Conservation (phyloP, 768 basidiomycete genomes). For the Leucocoprinus sp. region DNA sequence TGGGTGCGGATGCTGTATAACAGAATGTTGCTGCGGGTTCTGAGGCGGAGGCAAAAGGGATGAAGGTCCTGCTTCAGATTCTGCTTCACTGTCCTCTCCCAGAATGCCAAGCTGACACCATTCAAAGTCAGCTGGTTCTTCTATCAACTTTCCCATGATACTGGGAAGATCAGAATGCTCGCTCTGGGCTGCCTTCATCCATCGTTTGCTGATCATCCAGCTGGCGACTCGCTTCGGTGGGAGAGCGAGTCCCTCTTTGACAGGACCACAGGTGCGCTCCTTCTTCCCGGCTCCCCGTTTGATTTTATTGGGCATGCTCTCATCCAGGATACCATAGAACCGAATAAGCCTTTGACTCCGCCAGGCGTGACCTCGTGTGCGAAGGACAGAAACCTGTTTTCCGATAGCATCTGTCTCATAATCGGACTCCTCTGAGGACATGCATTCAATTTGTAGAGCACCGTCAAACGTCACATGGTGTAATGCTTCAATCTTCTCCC, state of each 20-base stretch:
- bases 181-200: conserved; percentile 37
- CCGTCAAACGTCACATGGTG: conserved; percentile 61
- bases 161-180: conserved; percentile 41
- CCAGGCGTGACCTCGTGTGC: conserved; percentile 57
- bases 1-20: conserved; percentile 6
- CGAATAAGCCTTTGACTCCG: conserved; percentile 55
- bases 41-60: conserved; percentile 10
- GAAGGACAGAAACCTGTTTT: conserved; percentile 23
- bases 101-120: conserved; percentile 41
- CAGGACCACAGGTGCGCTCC: conserved; percentile 43
- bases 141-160: conserved; percentile 33
- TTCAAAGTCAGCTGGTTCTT: conserved; percentile 41
- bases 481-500: conserved; percentile 44
- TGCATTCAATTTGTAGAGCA: conserved; percentile 65
- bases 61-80: conserved; percentile 18
- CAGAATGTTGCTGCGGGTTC: conserved; percentile 1
- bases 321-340: conserved; percentile 56
- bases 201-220: conserved; percentile 74
- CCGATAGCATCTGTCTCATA: conserved; percentile 28
- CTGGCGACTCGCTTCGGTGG: conserved; percentile 57
- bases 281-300: conserved; percentile 52
- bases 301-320: conserved; percentile 42
- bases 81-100: conserved; percentile 50
- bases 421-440: conserved; percentile 77
- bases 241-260: conserved; percentile 47